Conservation (phyloP, 2,329 filamentous ascomycete genomes). For the Stemphylium lycopersici region DNA sequence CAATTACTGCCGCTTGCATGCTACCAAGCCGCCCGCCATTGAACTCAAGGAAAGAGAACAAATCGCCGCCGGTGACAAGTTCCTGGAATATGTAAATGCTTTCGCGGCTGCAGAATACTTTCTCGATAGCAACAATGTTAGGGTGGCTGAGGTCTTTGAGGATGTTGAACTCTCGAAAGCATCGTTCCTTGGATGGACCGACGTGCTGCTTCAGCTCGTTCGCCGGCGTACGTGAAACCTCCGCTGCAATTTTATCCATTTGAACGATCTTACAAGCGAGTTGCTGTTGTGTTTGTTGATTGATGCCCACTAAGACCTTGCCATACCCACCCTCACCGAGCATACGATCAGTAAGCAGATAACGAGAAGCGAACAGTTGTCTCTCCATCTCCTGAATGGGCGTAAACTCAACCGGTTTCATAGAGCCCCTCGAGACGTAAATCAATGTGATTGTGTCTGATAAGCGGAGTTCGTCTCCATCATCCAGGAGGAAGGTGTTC, state of each 20-base stretch:
- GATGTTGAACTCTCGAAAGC: slow-evolving; percentile 54
- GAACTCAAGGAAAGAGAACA: slow-evolving; percentile 64
- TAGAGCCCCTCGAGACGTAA: slow-evolving; percentile 24
- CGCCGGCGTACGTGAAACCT: slow-evolving; percentile 13
- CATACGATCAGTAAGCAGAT: slow-evolving; percentile 55
- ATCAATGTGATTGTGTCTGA: slow-evolving; percentile 37
- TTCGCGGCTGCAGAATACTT: slow-evolving; percentile 59
- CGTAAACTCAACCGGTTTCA: slow-evolving; percentile 22
- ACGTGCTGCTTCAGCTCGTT: slow-evolving; percentile 4
- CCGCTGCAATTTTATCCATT: slow-evolving; percentile 40
- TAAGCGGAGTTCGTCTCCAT: slow-evolving; percentile 51
- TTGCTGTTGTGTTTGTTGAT: slow-evolving; percentile 62
- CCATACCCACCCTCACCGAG: slow-evolving; percentile 63
- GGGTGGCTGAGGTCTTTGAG: slow-evolving; percentile 63
- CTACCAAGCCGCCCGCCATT: slow-evolving; percentile 56
- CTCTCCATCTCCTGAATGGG: slow-evolving; percentile 41
- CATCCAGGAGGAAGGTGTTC: slow-evolving; percentile 51
- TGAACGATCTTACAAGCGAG: slow-evolving; percentile 72
- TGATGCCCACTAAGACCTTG: slow-evolving; percentile 61
- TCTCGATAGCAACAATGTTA: slow-evolving; percentile 64
- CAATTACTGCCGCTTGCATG: slow-evolving; percentile 60
- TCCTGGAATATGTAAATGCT: slow-evolving; percentile 68
- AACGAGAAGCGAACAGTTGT: slow-evolving; percentile 57
- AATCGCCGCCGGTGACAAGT: slow-evolving; percentile 64
- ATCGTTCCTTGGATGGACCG: slow-evolving; percentile 17